Conservation (phyloP, 352 stramenopile species). For the Pythium folliculosum region DNA sequence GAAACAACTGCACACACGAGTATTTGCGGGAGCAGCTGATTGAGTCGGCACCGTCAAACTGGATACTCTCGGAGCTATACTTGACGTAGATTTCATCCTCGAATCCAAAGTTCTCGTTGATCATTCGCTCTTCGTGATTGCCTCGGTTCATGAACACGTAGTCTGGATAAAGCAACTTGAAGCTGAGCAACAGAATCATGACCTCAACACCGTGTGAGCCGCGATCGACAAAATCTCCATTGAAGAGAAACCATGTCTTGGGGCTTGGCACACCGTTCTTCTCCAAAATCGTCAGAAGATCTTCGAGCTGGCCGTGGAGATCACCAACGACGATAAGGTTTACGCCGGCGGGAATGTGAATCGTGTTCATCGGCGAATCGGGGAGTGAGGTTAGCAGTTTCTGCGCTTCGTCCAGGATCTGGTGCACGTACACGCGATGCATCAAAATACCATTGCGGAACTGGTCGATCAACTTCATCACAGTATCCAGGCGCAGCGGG, state of each 20-base stretch:
- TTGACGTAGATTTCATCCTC: conserved; percentile 83
- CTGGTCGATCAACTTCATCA: conserved; percentile 82
- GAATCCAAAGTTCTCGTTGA: conserved; percentile 92
- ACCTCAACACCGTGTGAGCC: conserved; percentile 92
- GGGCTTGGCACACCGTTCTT: conserved; percentile 87
- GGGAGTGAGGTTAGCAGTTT: conserved; percentile 54
- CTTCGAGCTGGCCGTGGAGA: conserved; percentile 92
- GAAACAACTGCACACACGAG: conserved; percentile 77
- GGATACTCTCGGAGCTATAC: conserved; percentile 77
- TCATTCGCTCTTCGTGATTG: conserved; percentile 95
- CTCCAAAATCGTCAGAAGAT: conserved; percentile 93
- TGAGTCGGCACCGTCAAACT: conserved; percentile 60
- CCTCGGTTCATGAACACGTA: conserved; percentile 94
- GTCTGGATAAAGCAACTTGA: conserved; percentile 89
- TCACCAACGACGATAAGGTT: conserved; percentile 92
- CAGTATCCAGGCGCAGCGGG: conserved; percentile 71
- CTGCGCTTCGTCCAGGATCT: conserved; percentile 70
- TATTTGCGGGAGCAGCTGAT: conserved; percentile 70
- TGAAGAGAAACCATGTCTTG: conserved; percentile 95
- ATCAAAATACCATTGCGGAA: conserved; percentile 84
- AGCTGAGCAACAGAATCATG: conserved; percentile 85
- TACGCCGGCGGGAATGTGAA: conserved; percentile 74
- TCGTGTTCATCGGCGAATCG: conserved; percentile 69
- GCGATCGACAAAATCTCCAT: conserved; percentile 96
- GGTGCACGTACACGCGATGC: conserved; percentile 74